A percentile compares a stretch with the other conserved stretches of the same genome.
These are phyloP conservation scores for Nicotiana tomentosiformis DNA, from an alignment of 257 asterid species.

Conservation along the genomic window DNA sequence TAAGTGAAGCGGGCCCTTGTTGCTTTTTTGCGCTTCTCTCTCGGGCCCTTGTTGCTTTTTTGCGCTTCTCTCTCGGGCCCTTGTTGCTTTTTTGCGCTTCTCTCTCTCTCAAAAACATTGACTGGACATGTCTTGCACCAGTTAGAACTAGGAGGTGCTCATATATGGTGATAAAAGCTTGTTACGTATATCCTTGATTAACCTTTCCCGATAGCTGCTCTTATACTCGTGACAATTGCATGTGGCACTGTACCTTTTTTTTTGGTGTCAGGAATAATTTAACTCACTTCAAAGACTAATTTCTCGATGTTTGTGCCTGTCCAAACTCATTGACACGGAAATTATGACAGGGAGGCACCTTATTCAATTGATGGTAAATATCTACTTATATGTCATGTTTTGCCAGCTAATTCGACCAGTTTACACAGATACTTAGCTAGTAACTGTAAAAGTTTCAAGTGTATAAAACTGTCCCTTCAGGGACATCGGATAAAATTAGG, in stretches of 20 bases:
- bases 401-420: not conserved
- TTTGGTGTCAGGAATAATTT: not conserved
- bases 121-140: not conserved
- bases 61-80: too few species aligned
- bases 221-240: not conserved
- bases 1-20: too few species aligned
- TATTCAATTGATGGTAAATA: slow-evolving; percentile 1
- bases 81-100: too few species aligned
- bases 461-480: not conserved
- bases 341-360: not conserved
- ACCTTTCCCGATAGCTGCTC: not conserved
- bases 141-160: not conserved
- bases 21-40: too few species aligned
- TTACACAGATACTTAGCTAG: not conserved
- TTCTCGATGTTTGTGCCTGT: not conserved
- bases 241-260: not conserved
- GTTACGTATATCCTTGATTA: not conserved
- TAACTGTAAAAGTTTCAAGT: not conserved
- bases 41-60: too few species aligned
- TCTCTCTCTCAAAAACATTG: too few species aligned
- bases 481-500: not conserved
- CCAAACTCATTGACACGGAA: not conserved
- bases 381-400: not conserved
- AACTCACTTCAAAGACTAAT: not conserved
- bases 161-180: not conserved